Base-by-base conservation (phyloP, 2,329 filamentous ascomycete species). In the Fusarium odoratissimum region DNA sequence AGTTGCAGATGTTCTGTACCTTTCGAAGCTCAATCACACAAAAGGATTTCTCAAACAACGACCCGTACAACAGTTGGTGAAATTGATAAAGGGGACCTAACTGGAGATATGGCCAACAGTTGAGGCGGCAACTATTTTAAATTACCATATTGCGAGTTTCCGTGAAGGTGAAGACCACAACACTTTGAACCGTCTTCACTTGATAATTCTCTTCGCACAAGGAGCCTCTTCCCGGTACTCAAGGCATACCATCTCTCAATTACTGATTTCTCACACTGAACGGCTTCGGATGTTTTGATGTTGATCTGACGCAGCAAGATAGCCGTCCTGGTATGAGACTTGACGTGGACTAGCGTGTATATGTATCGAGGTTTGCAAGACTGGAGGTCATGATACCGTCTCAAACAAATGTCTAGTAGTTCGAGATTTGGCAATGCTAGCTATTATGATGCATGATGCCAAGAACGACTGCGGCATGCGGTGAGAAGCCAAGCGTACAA, bases 311-410 rank as follows among this genome's bases (percentile, higher is more conserved):
- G 10, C 16, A 12, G 7, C 23, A 30, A 21, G 19, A 11, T 2
- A 8, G 6, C 25, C 4, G 13, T 16, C 19, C 16, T n/a, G 13
- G 8, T 16, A 16, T 16, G 9, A 25, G 41, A 5, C 11, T 13
- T 14, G 45, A 4, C 10, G 10, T n/a, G 7, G 14, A 7, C 8
- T 33, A n/a, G 8, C 0, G 17, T 23, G 21, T 7, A 9, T 2
- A 6, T 1, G 6, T 2, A 8, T 31, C 4, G 5, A n/a, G 6
- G 3, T 7, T 17, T 49, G 0, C 8, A 23, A 31, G 3, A 49
- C 11, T 9, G 16, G 28, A 13, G 30, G 19, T 11, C 7, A 19
- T 1, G 46, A 17, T 19, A 31, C 0, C 14, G 12, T 31, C 0
- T 17, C 10, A 3, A 17, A 33, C 10, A 19, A 33, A 17, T 31